These are phyloP conservation scores for Ogataea trehaloabstinens DNA, from an alignment of 805 yeast species.

Conservation along the genomic window DNA sequence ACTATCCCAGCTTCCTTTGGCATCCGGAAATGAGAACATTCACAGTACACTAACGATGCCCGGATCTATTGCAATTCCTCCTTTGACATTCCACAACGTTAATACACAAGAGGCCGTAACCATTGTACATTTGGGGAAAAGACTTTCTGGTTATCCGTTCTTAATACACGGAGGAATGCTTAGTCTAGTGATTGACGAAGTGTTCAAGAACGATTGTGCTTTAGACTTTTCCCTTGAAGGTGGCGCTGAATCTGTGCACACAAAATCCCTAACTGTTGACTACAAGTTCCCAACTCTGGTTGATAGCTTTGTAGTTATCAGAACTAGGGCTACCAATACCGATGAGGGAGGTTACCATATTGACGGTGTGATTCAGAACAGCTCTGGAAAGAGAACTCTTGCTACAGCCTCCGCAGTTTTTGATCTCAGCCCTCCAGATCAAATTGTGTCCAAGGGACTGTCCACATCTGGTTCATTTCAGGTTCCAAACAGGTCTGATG, in stretches of 20 bases:
- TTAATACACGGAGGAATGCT: conserved; percentile 86
- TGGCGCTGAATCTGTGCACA: conserved; percentile 40
- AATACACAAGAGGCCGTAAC: conserved; percentile 58
- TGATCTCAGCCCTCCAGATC: conserved; percentile 8
- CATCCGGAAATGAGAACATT: conserved; percentile 26
- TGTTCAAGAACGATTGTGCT: conserved; percentile 43
- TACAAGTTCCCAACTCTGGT: conserved; percentile 77
- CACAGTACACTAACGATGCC: conserved; percentile 61
- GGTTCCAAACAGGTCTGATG: neutral
- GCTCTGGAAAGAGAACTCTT: conserved; percentile 46
- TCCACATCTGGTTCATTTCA: neutral
- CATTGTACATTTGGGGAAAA: conserved; percentile 73
- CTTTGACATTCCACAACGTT: conserved; percentile 61
- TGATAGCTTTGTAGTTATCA: conserved; percentile 69
- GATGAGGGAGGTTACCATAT: conserved; percentile 39
- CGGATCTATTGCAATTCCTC: conserved; percentile 77
- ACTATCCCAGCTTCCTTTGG: conserved; percentile 34
- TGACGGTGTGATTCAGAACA: conserved; percentile 51
- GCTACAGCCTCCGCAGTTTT: conserved; percentile 58
- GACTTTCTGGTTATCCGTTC: conserved; percentile 82
- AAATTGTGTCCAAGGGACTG: neutral
- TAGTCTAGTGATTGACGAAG: conserved; percentile 77
- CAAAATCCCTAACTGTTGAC: conserved; percentile 45
- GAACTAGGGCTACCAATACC: conserved; percentile 39
- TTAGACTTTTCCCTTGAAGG: conserved; percentile 26